These are phyloP conservation scores for Gracilariopsis chorda DNA, from an alignment of 23 red algal species.

Conservation along the genomic window DNA sequence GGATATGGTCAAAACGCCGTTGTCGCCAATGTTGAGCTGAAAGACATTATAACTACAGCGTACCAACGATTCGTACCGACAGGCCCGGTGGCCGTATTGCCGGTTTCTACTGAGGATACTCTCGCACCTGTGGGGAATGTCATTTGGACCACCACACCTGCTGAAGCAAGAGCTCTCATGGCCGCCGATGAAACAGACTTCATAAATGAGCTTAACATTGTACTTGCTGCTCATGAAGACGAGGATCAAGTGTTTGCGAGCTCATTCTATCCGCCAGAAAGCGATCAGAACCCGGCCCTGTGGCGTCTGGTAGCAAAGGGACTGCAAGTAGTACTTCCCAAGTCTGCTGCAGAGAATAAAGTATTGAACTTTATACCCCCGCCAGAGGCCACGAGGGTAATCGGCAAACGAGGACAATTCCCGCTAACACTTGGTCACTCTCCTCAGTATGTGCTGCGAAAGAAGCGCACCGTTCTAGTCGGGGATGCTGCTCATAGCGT, in stretches of 20 bases:
- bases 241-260: not conserved
- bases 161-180: constrained; percentile 70
- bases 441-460: constrained; percentile 35
- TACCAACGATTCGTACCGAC: constrained; percentile 87
- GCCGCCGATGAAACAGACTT: constrained; percentile 50
- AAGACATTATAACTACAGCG: constrained; percentile 33
- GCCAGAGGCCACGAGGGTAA: constrained; percentile 14
- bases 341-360: not conserved
- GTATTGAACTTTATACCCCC: not conserved
- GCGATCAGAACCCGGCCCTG: not conserved
- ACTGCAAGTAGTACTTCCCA: constrained; percentile 3
- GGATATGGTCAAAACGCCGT: constrained; percentile 81
- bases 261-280: not conserved
- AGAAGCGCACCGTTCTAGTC: constrained; percentile 75
- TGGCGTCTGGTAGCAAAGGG: not conserved
- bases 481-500: constrained; percentile 98
- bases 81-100: constrained; percentile 90
- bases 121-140: constrained; percentile 61
- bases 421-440: constrained; percentile 68
- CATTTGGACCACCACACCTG: constrained; percentile 82
- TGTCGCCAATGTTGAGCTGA: constrained; percentile 71
- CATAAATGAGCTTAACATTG: constrained; percentile 76
- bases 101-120: constrained; percentile 50
- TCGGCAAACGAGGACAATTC: constrained; percentile 39
- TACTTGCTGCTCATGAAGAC: constrained; percentile 29